Evolutionary conservation across 441 rosid genomes (phyloP).

Genomic region (Erysimum cheiri): DNA sequence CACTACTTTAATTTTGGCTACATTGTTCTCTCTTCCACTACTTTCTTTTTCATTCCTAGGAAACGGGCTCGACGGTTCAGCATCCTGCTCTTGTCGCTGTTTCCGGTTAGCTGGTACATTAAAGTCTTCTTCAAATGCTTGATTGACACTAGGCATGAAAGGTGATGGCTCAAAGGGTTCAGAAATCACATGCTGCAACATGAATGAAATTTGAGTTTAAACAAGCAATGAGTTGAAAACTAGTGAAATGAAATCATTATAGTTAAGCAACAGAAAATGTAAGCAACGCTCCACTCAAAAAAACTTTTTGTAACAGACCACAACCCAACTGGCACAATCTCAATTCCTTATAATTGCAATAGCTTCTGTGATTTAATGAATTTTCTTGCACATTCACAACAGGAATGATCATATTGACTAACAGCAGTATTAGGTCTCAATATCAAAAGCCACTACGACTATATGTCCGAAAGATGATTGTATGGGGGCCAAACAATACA

Average conservation of each 20-base stretch:
- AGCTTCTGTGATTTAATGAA: slow-evolving; percentile 2
- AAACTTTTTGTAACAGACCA: slow-evolving; percentile 7
- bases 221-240: slow-evolving; percentile 16
- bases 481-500: background rate
- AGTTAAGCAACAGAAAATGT: slow-evolving; percentile 16
- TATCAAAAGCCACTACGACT: background rate
- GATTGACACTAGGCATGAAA: slow-evolving; percentile 70
- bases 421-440: slow-evolving; percentile 5
- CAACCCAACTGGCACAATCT: background rate
- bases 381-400: slow-evolving; percentile 17
- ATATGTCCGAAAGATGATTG: background rate
- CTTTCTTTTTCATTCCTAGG: slow-evolving; percentile 73
- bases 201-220: slow-evolving; percentile 25
- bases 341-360: slow-evolving; percentile 20
- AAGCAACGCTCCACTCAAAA: slow-evolving; percentile 9
- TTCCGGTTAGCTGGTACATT: slow-evolving; percentile 53
- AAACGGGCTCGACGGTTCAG: slow-evolving; percentile 56
- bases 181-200: slow-evolving; percentile 82
- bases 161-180: slow-evolving; percentile 97
- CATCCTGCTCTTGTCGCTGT: slow-evolving; percentile 61
- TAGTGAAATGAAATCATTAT: slow-evolving; percentile 15
- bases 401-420: background rate
- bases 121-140: slow-evolving; percentile 74
- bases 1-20: slow-evolving; percentile 98
- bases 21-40: slow-evolving; percentile 71